Evolutionary conservation across 2,329 filamentous ascomycete genomes (phyloP).

Genomic region (Stemphylium vesicarium): DNA sequence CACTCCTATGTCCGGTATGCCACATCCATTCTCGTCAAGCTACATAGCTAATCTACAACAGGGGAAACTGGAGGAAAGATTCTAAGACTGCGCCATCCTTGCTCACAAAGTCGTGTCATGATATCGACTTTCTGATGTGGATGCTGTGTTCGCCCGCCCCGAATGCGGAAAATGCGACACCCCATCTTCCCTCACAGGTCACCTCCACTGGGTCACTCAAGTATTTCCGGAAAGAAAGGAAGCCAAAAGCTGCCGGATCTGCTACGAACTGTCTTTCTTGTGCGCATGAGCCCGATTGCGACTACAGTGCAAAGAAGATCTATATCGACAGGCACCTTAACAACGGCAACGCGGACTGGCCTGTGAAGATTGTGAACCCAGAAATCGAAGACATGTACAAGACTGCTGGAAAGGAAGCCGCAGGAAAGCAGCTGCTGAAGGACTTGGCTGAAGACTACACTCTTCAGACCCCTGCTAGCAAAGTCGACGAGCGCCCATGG

Average conservation of each 20-base stretch:
- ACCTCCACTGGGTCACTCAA: constrained; percentile 77
- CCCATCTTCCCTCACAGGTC: constrained; percentile 78
- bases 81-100: constrained; percentile 79
- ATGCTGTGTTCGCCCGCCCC: constrained; percentile 76
- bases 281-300: constrained; percentile 74
- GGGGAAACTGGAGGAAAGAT: constrained; percentile 91
- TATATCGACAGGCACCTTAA: constrained; percentile 75
- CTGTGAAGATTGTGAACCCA: constrained; percentile 84
- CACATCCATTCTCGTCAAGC: neutral
- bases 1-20: constrained; percentile 63
- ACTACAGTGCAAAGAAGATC: constrained; percentile 83
- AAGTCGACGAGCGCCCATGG: constrained; percentile 65
- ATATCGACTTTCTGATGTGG: constrained; percentile 93
- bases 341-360: constrained; percentile 76
- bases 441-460: constrained; percentile 63
- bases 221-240: constrained; percentile 76
- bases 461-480: constrained; percentile 58
- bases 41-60: constrained; percentile 27
- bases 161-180: constrained; percentile 48
- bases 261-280: constrained; percentile 91
- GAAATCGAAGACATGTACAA: constrained; percentile 81
- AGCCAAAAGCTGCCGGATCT: constrained; percentile 73
- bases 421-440: constrained; percentile 57
- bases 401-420: constrained; percentile 55
- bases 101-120: constrained; percentile 94